phyloP scores from a whole-genome alignment of 2,329 filamentous ascomycete genomes.

The Stemphylium vesicarium region DNA sequence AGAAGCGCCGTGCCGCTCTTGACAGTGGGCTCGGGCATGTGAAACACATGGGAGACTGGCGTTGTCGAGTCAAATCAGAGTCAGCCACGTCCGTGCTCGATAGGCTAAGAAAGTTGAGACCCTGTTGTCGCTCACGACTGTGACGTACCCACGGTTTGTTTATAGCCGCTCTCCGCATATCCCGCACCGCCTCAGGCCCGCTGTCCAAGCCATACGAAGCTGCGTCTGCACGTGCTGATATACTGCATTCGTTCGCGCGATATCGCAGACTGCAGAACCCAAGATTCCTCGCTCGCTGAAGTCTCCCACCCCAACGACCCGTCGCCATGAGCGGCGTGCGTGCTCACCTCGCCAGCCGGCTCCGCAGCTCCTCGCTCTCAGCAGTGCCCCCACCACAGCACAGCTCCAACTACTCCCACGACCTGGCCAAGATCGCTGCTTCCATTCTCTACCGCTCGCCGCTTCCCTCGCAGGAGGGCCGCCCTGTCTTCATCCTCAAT shows the following conservation, averaged over 20 bases:
- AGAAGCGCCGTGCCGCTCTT: no score
- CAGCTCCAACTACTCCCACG: slow-evolving; percentile 56
- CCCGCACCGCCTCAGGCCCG: slow-evolving; percentile 14
- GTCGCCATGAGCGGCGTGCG: slow-evolving; percentile 47
- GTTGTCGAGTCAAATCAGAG: slow-evolving; percentile 16
- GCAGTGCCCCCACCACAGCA: slow-evolving; percentile 54
- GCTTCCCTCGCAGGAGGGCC: slow-evolving; percentile 55
- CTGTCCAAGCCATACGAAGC: neutral
- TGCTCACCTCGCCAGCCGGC: slow-evolving; percentile 46
- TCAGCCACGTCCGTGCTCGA: slow-evolving; percentile 19
- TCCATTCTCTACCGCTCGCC: slow-evolving; percentile 62
- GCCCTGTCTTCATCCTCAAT: slow-evolving; percentile 62
- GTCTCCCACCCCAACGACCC: neutral
- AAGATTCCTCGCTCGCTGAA: neutral
- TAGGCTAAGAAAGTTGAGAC: slow-evolving; percentile 8
- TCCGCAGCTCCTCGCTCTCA: slow-evolving; percentile 54
- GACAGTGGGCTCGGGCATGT: neutral
- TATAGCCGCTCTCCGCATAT: slow-evolving; percentile 17
- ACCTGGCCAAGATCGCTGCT: slow-evolving; percentile 58
- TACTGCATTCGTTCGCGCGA: slow-evolving; percentile 4
- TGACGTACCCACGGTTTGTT: slow-evolving; percentile 26
- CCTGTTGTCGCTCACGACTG: slow-evolving; percentile 11
- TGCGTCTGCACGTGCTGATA: slow-evolving; percentile 20
- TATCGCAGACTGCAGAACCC: neutral
- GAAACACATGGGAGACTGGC: slow-evolving; percentile 5